These are phyloP conservation scores for Geotrichum phurueaensis DNA, from an alignment of 1,139 yeast species.

Conservation along the genomic window DNA sequence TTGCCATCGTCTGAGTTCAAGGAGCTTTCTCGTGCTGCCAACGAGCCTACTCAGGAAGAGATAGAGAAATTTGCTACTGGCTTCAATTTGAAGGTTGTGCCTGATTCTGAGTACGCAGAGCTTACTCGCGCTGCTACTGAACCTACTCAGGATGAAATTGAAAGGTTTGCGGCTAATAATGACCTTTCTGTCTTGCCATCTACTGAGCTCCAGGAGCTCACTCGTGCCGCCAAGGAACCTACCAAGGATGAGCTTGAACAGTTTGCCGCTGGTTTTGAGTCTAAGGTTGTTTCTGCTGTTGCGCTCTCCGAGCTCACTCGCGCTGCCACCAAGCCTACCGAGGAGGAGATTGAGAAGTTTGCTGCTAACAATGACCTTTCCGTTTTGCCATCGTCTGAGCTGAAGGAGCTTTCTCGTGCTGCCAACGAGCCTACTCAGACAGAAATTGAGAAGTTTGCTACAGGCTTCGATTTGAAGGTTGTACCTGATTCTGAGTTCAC, in stretches of 20 bases:
- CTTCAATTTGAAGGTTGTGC: constrained; percentile 32
- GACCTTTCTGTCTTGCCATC: constrained; percentile 9
- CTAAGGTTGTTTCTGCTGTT: constrained; percentile 25
- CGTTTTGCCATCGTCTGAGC: constrained; percentile 2
- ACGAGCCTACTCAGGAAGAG: constrained; percentile 36
- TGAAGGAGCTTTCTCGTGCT: constrained; percentile 18
- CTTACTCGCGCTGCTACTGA: constrained; percentile 30
- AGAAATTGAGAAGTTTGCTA: constrained; percentile 22
- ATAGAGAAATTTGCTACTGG: constrained; percentile 31
- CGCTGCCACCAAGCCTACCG: constrained; percentile 19
- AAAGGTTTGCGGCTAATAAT: constrained; percentile 2
- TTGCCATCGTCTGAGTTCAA: constrained; percentile 27
- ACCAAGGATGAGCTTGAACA: constrained; percentile 27
- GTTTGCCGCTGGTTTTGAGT: constrained; percentile 31
- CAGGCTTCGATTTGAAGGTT: constrained; percentile 24
- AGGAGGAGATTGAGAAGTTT: constrained; percentile 13
- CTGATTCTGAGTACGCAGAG: constrained; percentile 13
- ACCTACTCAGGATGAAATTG: constrained; percentile 17
- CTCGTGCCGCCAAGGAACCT: constrained; percentile 22
- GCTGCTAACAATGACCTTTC: constrained; percentile 8
- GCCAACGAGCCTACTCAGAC: constrained; percentile 21
- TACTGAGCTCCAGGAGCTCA: constrained; percentile 22
- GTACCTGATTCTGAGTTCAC: constrained; percentile 24
- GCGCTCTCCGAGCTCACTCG: constrained; percentile 6
- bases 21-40: constrained; percentile 24